phyloP scores from a whole-genome alignment of 306 rosid genomes.

The Sesbania bispinosa region DNA sequence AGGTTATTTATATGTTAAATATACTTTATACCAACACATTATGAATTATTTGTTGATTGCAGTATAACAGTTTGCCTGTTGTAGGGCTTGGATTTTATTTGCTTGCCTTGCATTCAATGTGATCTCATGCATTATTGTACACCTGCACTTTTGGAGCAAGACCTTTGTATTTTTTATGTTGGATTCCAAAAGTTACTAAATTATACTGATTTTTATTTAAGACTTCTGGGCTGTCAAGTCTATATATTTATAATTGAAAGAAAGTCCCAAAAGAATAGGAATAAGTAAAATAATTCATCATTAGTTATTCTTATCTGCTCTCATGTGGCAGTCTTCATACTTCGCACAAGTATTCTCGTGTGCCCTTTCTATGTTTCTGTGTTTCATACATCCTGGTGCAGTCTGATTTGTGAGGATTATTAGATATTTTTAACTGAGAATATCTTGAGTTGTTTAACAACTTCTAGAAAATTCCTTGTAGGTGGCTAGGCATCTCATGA shows the following conservation, averaged over 20 bases:
- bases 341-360: constrained; percentile 2
- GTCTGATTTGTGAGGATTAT: constrained; percentile 2
- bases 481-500: constrained; percentile 95
- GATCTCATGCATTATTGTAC: neutral
- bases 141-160: neutral
- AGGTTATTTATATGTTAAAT: constrained; percentile 51
- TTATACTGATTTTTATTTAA: neutral
- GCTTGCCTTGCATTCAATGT: neutral
- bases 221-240: neutral
- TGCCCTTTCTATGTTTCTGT: neutral
- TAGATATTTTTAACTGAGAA: neutral
- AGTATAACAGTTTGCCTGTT: neutral
- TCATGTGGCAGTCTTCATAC: constrained; percentile 2
- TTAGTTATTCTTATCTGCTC: neutral
- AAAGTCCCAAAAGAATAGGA: neutral
- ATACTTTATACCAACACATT: constrained; percentile 1
- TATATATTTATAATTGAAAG: constrained; percentile 13
- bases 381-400: neutral
- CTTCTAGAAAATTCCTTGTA: constrained; percentile 25
- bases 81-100: constrained; percentile 3
- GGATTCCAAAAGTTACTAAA: neutral
- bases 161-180: neutral
- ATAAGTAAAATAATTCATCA: neutral
- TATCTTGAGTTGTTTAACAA: constrained; percentile 20
- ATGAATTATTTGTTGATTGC: neutral